Conservation (phyloP, 1,284 basidiomycete species). For the Mycosarcoma mackinlayi region DNA sequence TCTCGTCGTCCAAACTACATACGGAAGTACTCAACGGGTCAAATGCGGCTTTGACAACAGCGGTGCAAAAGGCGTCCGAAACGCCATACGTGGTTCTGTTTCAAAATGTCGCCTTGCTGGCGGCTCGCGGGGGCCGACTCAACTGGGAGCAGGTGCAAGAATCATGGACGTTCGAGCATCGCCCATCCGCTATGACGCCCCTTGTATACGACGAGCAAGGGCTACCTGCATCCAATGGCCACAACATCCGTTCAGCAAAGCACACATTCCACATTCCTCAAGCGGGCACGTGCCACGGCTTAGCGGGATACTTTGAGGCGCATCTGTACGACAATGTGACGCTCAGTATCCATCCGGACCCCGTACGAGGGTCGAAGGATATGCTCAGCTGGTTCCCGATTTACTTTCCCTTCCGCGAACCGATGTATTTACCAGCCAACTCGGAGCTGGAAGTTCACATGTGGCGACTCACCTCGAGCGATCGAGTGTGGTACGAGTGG, state of each 20-base stretch:
- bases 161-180: conserved; percentile 96
- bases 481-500: conserved; percentile 99
- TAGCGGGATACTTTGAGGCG: conserved; percentile 98
- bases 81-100: conserved; percentile 99
- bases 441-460: conserved; percentile 92
- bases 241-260: conserved; percentile 69
- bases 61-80: conserved; percentile 75
- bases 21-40: conserved; percentile 41
- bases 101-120: conserved; percentile 75
- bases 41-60: conserved; percentile 24
- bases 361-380: conserved; percentile 79
- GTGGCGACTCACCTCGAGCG: conserved; percentile 84
- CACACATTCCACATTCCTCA: conserved; percentile 90
- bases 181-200: conserved; percentile 45
- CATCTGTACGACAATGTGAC: conserved; percentile 88
- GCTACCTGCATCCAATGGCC: conserved; percentile 69
- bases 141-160: conserved; percentile 84
- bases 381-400: conserved; percentile 99
- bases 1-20: conserved; percentile 88
- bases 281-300: conserved; percentile 92
- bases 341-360: conserved; percentile 91
- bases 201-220: conserved; percentile 55
- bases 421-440: conserved; percentile 89
- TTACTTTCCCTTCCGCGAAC: conserved; percentile 87
- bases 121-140: conserved; percentile 72